Percentiles rank a stretch among this genome's conserved stretches.
Conservation (phyloP, 2,329 filamentous ascomycete species). For the Colletotrichum australisinense region DNA sequence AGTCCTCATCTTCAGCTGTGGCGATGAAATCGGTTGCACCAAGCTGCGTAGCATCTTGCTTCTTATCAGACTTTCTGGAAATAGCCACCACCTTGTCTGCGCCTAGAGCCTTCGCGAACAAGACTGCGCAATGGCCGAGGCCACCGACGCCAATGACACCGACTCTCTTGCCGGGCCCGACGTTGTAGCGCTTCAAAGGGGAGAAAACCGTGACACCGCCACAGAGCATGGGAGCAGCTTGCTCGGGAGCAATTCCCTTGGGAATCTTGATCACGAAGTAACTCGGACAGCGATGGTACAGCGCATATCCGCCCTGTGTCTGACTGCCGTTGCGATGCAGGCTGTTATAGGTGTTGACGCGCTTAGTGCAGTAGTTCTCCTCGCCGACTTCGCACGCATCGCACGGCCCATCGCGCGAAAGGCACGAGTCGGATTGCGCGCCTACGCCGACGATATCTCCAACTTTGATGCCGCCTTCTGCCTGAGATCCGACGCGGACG, state of each 20-base stretch:
- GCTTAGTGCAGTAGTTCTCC: conserved; percentile 53
- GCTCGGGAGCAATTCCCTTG: conserved; percentile 50
- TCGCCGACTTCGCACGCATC: conserved; percentile 52
- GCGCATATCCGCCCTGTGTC: conserved; percentile 65
- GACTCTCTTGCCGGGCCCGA: conserved; percentile 75
- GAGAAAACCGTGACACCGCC: conserved; percentile 76
- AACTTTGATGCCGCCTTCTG: conserved; percentile 58
- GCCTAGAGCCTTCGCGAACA: conserved; percentile 76
- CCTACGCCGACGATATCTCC: conserved; percentile 74
- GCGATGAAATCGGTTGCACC: conserved; percentile 64
- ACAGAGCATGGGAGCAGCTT: conserved; percentile 74
- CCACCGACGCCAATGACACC: conserved; percentile 77
- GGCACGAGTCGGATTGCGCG: conserved; percentile 68
- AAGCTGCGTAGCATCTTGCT: conserved; percentile 65
- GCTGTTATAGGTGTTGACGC: conserved; percentile 64
- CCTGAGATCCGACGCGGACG: conserved; percentile 62
- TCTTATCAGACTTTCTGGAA: conserved; percentile 64
- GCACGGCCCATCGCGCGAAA: conserved; percentile 49
- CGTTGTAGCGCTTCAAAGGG: conserved; percentile 71
- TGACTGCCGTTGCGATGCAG: conserved; percentile 60
- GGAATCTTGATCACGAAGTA: conserved; percentile 64
- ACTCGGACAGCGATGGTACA: conserved; percentile 46
- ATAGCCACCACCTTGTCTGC: conserved; percentile 71
- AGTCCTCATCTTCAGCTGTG: conserved; percentile 62
- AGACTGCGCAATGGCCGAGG: conserved; percentile 75